Evolutionary conservation across 139 green algal species (phyloP).

Genomic region (Chlamydomonas sphaeroides): DNA sequence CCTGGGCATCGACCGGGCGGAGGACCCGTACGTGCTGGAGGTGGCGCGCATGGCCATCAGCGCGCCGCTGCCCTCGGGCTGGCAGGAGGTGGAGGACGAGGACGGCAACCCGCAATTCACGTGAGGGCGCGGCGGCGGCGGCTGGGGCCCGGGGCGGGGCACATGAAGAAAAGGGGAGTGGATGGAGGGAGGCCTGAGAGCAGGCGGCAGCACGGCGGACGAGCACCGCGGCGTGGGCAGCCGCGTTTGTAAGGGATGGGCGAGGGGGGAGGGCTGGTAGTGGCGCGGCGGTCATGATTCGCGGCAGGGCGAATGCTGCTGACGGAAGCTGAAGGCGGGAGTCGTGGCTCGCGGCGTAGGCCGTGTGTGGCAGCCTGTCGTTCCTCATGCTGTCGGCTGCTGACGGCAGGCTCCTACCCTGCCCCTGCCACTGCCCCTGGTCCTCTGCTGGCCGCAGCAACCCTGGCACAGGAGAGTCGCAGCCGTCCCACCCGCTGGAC

Average conservation of each 20-base stretch:
- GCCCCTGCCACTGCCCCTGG: background rate
- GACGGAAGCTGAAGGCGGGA: too few relatives aligned
- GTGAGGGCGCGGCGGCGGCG: slow-evolving; percentile 11
- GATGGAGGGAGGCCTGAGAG: background rate
- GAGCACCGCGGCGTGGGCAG: too few relatives aligned
- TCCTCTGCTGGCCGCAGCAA: slow-evolving; percentile 52
- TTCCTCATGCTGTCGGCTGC: too few relatives aligned
- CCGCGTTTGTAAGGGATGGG: too few relatives aligned
- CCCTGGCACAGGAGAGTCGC: slow-evolving; percentile 41
- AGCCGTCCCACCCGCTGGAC: slow-evolving; percentile 72
- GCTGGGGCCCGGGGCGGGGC: background rate
- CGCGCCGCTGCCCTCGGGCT: slow-evolving; percentile 66
- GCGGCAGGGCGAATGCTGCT: too few relatives aligned
- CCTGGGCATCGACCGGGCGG: slow-evolving; percentile 47
- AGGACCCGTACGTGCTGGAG: slow-evolving; percentile 60
- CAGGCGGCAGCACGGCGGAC: too few relatives aligned
- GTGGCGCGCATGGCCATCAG: slow-evolving; percentile 65
- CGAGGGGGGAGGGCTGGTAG: too few relatives aligned
- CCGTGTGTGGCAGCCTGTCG: too few relatives aligned
- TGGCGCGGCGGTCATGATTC: too few relatives aligned
- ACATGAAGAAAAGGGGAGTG: background rate
- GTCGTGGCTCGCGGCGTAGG: too few relatives aligned
- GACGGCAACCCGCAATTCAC: slow-evolving; percentile 38
- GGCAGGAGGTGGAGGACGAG: slow-evolving; percentile 47
- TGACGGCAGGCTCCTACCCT: too few relatives aligned